Evolutionary conservation across 1,139 yeast genomes (phyloP), one percentile per base, ranked within the genome.

Genomic region (Scheffersomyces lignicola): DNA sequence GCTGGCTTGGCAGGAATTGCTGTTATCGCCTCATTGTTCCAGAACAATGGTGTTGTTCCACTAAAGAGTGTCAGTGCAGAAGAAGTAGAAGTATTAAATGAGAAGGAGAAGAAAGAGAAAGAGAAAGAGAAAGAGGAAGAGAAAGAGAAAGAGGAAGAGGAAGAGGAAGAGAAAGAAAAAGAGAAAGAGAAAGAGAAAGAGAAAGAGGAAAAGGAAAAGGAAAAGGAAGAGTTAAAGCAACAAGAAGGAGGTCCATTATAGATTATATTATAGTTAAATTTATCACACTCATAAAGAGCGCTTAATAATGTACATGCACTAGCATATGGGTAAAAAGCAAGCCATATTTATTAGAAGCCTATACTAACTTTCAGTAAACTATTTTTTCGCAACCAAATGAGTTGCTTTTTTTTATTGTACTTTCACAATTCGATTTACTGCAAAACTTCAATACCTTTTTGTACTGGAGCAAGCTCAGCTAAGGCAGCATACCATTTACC

Each of bases 401-500:
- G n/a, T n/a, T n/a, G n/a, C n/a, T n/a, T n/a, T n/a, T n/a, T n/a
- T n/a, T n/a, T n/a, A n/a, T n/a, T n/a, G n/a, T n/a, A n/a, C n/a
- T n/a, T n/a, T n/a, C n/a, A n/a, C n/a, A n/a, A n/a, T n/a, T n/a
- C n/a, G n/a, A n/a, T n/a, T n/a, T n/a, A n/a, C n/a, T n/a, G n/a
- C n/a, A n/a, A n/a, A 15, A 39, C 37, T 11, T 30, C 24, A 5
- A 36, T 10, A 9, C 74, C 77, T 37, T 54, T 58, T 40, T 53
- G 45, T 37, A 73, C 63, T 18, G 54, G 77, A 5, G 73, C 71
- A 18, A 65, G 40, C 3, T 51, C 49, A 7, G 52, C 48, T 33
- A 78, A 44, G 12, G 54, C 52, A n/a, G 63, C 67, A 32, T 61
- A 42, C 82, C 83, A 78, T 35, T 62, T 55, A 29, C 54, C 43